A percentile compares a stretch with the other conserved stretches of the same genome.
Evolutionary conservation across 2,329 filamentous ascomycete species (phyloP).

Genomic region (Paraconiothyrium brasiliense): DNA sequence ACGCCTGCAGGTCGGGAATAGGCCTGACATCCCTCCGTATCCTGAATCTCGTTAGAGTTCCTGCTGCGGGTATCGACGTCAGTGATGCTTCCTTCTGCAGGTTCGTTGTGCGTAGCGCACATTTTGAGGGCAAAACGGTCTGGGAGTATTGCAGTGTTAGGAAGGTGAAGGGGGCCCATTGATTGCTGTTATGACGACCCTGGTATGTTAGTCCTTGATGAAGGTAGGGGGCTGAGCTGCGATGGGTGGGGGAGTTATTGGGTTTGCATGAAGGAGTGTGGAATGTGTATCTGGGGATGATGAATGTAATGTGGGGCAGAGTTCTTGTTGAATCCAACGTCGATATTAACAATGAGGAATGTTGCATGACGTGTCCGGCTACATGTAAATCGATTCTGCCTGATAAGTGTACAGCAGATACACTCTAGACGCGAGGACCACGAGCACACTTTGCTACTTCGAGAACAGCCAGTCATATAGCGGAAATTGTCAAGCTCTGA

Average conservation of each 20-base stretch:
- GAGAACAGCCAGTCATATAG: no score
- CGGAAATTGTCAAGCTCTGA: no score
- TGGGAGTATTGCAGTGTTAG: slow-evolving; percentile 9
- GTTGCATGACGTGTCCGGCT: no score
- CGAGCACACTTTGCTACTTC: no score
- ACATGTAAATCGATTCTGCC: no score
- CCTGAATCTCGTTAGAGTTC: slow-evolving; percentile 12
- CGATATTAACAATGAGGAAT: no score
- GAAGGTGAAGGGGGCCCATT: background rate
- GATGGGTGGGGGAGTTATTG: background rate
- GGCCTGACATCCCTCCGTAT: slow-evolving; percentile 3
- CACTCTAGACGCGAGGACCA: no score
- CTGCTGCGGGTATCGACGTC: background rate
- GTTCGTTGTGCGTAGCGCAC: background rate
- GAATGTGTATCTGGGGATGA: no score
- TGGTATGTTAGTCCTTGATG: background rate
- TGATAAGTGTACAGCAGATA: no score
- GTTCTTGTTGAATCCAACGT: no score
- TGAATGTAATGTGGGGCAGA: no score
- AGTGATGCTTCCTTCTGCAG: background rate
- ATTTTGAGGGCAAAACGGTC: slow-evolving; percentile 1
- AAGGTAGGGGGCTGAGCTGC: background rate
- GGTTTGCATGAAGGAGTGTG: background rate
- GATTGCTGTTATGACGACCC: slow-evolving; percentile 16
- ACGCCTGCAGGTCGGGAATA: background rate